Conservation (phyloP, 805 yeast genomes). For the Candida quercuum region DNA sequence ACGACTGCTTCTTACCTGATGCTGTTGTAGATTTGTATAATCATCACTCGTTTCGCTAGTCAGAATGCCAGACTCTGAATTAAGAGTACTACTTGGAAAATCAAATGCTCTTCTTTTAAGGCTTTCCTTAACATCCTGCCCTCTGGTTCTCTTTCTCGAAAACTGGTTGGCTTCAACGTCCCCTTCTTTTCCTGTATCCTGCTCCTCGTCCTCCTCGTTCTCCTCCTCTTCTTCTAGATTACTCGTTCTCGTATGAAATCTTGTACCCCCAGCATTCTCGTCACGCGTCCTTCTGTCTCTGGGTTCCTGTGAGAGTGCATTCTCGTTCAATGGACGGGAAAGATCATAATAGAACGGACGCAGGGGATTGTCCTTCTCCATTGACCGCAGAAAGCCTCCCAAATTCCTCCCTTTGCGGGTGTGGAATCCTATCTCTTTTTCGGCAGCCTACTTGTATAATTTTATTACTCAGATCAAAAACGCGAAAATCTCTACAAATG, state of each 20-base stretch:
- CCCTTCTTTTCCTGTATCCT: constrained; percentile 1
- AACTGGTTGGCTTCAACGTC: background rate
- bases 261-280: constrained; percentile 37
- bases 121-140: constrained; percentile 10
- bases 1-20: background rate
- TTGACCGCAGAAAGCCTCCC: background rate
- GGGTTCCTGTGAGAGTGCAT: constrained; percentile 35
- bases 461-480: too few species aligned
- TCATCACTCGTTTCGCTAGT: constrained; percentile 24
- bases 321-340: constrained; percentile 26
- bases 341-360: constrained; percentile 25
- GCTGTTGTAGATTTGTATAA: background rate
- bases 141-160: constrained; percentile 15
- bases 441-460: background rate
- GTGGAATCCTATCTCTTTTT: too few species aligned
- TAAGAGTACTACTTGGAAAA: constrained; percentile 3
- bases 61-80: constrained; percentile 13
- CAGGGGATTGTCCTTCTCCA: constrained; percentile 15
- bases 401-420: background rate
- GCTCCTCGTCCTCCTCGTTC: background rate
- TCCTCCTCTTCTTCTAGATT: background rate
- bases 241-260: constrained; percentile 34
- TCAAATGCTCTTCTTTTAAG: constrained; percentile 12
- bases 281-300: constrained; percentile 34
- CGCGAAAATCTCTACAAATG: too few species aligned